A percentile compares a stretch with the other conserved stretches of the same genome.
These are phyloP conservation scores for Pseudogymnoascus sp. DNA, from an alignment of 2,329 filamentous ascomycete species.

Conservation along the genomic window DNA sequence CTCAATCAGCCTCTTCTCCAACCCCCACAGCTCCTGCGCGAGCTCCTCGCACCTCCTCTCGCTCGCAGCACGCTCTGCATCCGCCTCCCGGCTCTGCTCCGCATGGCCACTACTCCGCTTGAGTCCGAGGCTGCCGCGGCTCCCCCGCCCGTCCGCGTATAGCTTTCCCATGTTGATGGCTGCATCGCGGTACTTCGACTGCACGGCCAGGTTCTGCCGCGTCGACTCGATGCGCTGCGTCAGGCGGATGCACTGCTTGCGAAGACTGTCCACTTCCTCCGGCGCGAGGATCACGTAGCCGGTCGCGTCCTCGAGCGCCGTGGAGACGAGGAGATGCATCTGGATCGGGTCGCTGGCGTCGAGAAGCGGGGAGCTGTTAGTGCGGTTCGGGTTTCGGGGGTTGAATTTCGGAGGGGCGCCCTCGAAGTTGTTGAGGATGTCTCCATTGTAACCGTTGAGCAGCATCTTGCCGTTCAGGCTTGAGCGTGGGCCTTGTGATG, in stretches of 20 bases:
- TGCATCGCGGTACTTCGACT: conserved; percentile 91
- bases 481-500: background rate
- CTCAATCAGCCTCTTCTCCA: conserved; percentile 69
- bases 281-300: conserved; percentile 78
- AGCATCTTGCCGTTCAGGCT: conserved; percentile 38
- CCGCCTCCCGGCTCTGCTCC: conserved; percentile 45
- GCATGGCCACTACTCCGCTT: conserved; percentile 33
- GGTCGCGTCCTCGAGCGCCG: conserved; percentile 80
- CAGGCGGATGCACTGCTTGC: conserved; percentile 72
- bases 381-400: conserved; percentile 47
- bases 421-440: conserved; percentile 46
- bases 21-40: conserved; percentile 66
- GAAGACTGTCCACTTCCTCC: conserved; percentile 84
- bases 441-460: conserved; percentile 51
- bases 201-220: conserved; percentile 74
- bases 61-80: conserved; percentile 65
- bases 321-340: conserved; percentile 88
- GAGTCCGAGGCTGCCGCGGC: conserved; percentile 41
- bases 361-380: conserved; percentile 48
- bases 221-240: conserved; percentile 72
- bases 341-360: conserved; percentile 67
- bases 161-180: conserved; percentile 78
- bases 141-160: conserved; percentile 52
- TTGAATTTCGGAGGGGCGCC: conserved; percentile 47
- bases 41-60: conserved; percentile 80